Percentiles rank a stretch among this genome's conserved stretches.
Conservation (phyloP, 1,284 basidiomycete species). For the Papiliotrema fonsecae region DNA sequence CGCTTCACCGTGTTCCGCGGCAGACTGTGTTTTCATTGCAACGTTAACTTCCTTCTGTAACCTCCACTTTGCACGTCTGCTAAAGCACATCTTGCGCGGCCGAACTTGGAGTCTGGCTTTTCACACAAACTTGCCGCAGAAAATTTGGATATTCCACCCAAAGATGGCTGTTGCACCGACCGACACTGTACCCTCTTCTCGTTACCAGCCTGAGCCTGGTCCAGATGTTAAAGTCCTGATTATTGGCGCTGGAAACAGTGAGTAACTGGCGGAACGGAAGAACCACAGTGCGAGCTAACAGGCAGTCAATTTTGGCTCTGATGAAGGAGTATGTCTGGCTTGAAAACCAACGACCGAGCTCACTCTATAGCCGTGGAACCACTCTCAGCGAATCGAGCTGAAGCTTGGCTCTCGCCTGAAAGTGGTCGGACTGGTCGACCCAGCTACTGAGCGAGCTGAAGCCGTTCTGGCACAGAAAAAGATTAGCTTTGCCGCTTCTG, state of each 20-base stretch:
- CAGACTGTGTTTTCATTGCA: no score
- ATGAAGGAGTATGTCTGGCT: conserved; percentile 14
- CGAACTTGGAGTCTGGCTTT: no score
- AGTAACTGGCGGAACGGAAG: background rate
- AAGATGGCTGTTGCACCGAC: no score
- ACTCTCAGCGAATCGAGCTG: conserved; percentile 82
- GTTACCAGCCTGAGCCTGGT: conserved; percentile 3
- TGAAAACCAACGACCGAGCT: background rate
- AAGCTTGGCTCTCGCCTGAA: conserved; percentile 90
- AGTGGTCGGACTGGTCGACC: conserved; percentile 86
- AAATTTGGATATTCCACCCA: no score
- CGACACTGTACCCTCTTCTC: background rate
- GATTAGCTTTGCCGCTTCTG: conserved; percentile 79
- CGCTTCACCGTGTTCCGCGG: no score
- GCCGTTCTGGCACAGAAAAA: conserved; percentile 77
- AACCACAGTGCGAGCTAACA: background rate
- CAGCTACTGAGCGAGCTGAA: conserved; percentile 69
- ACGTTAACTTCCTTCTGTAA: no score
- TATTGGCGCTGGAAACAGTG: conserved; percentile 20
- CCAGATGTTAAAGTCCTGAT: conserved; percentile 38
- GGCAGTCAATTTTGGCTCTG: conserved; percentile 18
- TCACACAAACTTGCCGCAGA: no score
- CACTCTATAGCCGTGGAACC: conserved; percentile 52
- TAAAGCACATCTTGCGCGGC: no score
- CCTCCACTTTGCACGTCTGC: no score